Evolutionary conservation across 352 stramenopile genomes (phyloP).

Genomic region (Phytophthora colocasiae): DNA sequence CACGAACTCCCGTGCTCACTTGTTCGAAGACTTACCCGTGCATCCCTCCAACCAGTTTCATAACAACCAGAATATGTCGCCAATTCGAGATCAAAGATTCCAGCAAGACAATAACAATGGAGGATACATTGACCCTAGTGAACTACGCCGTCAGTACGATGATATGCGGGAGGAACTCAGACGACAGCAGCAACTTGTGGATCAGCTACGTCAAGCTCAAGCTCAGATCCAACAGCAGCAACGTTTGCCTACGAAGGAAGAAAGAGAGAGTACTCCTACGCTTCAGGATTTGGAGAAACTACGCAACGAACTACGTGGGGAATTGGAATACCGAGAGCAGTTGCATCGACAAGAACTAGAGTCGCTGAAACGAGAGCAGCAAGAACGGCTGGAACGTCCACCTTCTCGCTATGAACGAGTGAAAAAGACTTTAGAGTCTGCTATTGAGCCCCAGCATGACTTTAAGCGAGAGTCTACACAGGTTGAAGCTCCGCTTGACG

Average conservation of each 20-base stretch:
- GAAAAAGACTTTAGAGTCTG: slow-evolving; percentile 17
- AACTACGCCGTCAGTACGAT: slow-evolving; percentile 61
- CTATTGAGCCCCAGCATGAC: neutral
- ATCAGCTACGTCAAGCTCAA: slow-evolving; percentile 57
- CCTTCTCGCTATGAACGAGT: slow-evolving; percentile 1
- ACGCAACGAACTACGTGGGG: slow-evolving; percentile 55
- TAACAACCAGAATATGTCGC: slow-evolving; percentile 28
- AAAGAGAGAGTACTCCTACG: slow-evolving; percentile 33
- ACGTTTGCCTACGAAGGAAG: slow-evolving; percentile 8
- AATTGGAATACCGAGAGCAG: slow-evolving; percentile 57
- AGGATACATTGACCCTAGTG: slow-evolving; percentile 4
- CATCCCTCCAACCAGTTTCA: slow-evolving; percentile 11
- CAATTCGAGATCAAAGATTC: slow-evolving; percentile 11
- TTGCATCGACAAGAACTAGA: slow-evolving; percentile 59
- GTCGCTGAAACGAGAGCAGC: slow-evolving; percentile 37
- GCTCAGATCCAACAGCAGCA: slow-evolving; percentile 51
- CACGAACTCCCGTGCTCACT: slow-evolving; percentile 54
- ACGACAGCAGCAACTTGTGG: slow-evolving; percentile 57
- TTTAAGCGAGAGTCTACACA: neutral
- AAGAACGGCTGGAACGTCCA: slow-evolving; percentile 23
- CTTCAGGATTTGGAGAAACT: slow-evolving; percentile 67
- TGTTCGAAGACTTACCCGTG: slow-evolving; percentile 54
- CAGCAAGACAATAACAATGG: slow-evolving; percentile 12
- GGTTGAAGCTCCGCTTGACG: slow-evolving; percentile 1
- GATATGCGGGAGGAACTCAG: slow-evolving; percentile 60